Conservation (phyloP, 2,329 filamentous ascomycete genomes). For the Pseudocercospora eumusae region DNA sequence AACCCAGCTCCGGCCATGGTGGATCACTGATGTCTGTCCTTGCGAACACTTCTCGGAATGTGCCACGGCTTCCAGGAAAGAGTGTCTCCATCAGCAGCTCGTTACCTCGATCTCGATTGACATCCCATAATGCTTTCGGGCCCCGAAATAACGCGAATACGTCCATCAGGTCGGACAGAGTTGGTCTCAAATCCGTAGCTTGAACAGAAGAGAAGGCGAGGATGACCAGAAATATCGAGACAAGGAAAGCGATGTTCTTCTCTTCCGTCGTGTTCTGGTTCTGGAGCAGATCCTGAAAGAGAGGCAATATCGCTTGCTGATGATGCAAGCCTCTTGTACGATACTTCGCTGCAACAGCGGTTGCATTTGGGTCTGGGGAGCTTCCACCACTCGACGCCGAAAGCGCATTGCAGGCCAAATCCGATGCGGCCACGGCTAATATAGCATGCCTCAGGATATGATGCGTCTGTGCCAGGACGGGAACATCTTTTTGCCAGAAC, state of each 20-base stretch:
- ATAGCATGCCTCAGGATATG: slow-evolving; percentile 35
- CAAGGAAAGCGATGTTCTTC: slow-evolving; percentile 30
- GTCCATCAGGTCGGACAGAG: slow-evolving; percentile 32
- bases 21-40: slow-evolving; percentile 1
- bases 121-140: slow-evolving; percentile 28
- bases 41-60: slow-evolving; percentile 12
- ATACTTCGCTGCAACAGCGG: slow-evolving; percentile 23
- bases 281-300: slow-evolving; percentile 31
- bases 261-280: slow-evolving; percentile 16
- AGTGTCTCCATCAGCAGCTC: slow-evolving; percentile 24
- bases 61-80: slow-evolving; percentile 15
- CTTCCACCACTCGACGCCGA: slow-evolving; percentile 7
- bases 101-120: slow-evolving; percentile 15
- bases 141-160: slow-evolving; percentile 33
- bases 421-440: slow-evolving; percentile 33
- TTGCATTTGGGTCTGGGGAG: neutral
- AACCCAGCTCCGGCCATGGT: slow-evolving; percentile 12
- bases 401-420: slow-evolving; percentile 26
- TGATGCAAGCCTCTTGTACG: slow-evolving; percentile 34
- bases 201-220: slow-evolving; percentile 33
- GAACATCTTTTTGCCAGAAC: slow-evolving; percentile 17
- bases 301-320: slow-evolving; percentile 32
- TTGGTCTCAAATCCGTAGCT: slow-evolving; percentile 24
- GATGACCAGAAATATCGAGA: slow-evolving; percentile 33
- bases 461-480: slow-evolving; percentile 24